These are phyloP conservation scores for Acrocalymma vagum DNA, from an alignment of 2,329 filamentous ascomycete species.

Conservation along the genomic window DNA sequence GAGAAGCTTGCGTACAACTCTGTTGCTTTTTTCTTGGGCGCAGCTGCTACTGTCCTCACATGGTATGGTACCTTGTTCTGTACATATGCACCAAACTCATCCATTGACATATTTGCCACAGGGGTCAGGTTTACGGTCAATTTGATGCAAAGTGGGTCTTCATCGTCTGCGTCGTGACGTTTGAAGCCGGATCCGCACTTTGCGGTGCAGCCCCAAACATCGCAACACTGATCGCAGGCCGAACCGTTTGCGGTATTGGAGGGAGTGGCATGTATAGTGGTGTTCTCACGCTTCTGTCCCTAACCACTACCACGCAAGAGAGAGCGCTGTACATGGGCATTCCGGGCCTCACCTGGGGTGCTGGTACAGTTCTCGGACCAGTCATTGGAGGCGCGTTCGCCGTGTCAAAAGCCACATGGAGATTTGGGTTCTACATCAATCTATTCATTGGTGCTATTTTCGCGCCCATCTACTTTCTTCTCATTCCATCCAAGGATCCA, in stretches of 20 bases:
- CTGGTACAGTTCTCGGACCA: slow-evolving; percentile 56
- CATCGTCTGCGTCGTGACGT: slow-evolving; percentile 32
- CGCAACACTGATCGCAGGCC: slow-evolving; percentile 48
- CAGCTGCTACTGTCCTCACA: no score
- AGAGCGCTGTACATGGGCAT: slow-evolving; percentile 41
- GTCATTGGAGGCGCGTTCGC: slow-evolving; percentile 59
- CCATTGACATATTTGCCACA: slow-evolving; percentile 2
- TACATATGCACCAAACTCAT: not conserved
- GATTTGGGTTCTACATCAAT: slow-evolving; percentile 64
- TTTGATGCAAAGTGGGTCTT: slow-evolving; percentile 58
- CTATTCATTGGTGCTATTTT: slow-evolving; percentile 56
- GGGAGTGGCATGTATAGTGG: slow-evolving; percentile 55
- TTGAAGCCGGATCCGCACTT: slow-evolving; percentile 38
- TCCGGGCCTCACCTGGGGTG: slow-evolving; percentile 48
- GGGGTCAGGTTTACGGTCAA: slow-evolving; percentile 46
- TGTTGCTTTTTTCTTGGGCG: no score
- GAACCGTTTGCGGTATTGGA: slow-evolving; percentile 56
- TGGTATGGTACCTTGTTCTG: not conserved
- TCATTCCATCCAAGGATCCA: slow-evolving; percentile 3
- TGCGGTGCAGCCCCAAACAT: slow-evolving; percentile 41
- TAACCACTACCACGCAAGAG: slow-evolving; percentile 40
- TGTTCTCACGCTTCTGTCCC: slow-evolving; percentile 30
- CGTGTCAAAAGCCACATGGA: slow-evolving; percentile 51
- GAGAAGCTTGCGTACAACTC: no score
- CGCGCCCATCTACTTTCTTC: slow-evolving; percentile 36